Conservation (phyloP, 148 eudicot species). For the Arctostaphylos glauca region DNA sequence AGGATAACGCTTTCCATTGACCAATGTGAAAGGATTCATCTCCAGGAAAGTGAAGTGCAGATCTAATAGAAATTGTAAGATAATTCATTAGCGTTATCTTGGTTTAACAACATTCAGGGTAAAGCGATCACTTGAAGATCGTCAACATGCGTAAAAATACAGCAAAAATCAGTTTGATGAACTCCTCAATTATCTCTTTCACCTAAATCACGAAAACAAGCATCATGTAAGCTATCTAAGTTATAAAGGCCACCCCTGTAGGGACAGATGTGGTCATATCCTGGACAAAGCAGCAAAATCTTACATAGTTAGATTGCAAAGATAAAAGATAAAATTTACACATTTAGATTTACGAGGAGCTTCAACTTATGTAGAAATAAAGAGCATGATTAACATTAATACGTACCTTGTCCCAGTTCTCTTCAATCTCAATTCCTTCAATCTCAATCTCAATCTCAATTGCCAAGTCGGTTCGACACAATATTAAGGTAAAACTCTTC, state of each 20-base stretch:
- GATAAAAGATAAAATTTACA: not conserved
- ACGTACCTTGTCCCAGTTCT: slow-evolving; percentile 98
- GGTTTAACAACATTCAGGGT: not conserved
- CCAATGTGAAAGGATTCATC: slow-evolving; percentile 96
- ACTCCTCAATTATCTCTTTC: slow-evolving; percentile 82
- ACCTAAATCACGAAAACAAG: slow-evolving; percentile 39
- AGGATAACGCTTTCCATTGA: slow-evolving; percentile 93
- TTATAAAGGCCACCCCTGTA: slow-evolving; percentile 69
- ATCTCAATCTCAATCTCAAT: slow-evolving; percentile 94
- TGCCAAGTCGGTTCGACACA: slow-evolving; percentile 93
- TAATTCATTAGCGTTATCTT: not conserved
- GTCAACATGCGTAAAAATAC: slow-evolving; percentile 62
- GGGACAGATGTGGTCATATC: slow-evolving; percentile 84
- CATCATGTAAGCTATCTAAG: slow-evolving; percentile 37
- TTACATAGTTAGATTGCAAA: slow-evolving; percentile 3
- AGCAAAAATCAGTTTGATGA: slow-evolving; percentile 59
- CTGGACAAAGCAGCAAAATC: slow-evolving; percentile 41
- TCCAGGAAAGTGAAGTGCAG: slow-evolving; percentile 93
- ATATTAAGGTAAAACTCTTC: slow-evolving; percentile 93
- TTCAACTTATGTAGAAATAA: not conserved
- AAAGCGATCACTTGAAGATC: not conserved
- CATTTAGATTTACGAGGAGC: not conserved
- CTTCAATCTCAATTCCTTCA: slow-evolving; percentile 99
- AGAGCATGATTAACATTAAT: not conserved
- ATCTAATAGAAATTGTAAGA: slow-evolving; percentile 37